Evolutionary conservation across 2,329 filamentous ascomycete species (phyloP), one percentile per base, ranked within the genome.

Genomic region (Aspergillus hiratsukae): DNA sequence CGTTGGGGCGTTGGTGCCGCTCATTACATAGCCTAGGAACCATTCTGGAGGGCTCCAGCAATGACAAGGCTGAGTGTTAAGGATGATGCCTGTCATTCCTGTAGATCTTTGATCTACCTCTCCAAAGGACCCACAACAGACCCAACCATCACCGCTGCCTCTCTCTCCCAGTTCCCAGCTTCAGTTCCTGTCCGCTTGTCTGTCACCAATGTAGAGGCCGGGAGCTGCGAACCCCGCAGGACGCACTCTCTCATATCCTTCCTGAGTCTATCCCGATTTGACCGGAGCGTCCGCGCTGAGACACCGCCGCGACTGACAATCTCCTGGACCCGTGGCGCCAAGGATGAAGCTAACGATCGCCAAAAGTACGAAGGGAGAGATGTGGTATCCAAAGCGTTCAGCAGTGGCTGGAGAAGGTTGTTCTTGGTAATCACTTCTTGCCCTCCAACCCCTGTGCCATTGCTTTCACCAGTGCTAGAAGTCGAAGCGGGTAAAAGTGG

Each of bases 61-160:
- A 43, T 43, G 40, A 17, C 21, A 5, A 6, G 19, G 31, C 31
- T 37, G 31, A 37, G 14, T 37, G 5, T 17, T 3, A 37, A 17
- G 31, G 31, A 37, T 31, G 7, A 31, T 19, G 9, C 14, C 21
- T 21, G 17, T 40, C 29, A 35, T 48, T 19, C n/a, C 23, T 48
- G 17, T 23, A 14, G 19, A 21, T 41, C 35, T 6, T 40, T 2
- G 41, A 21, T 25, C 48, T 58, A 62, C 51, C 57, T 35, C 19
- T 62, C 72, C 48, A 84, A 61, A n/a, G 75, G 71, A n/a, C 82
- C 81, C 51, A 91, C 80, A 5, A 97, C 85, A 65, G 90, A 90
- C 52, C 89, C 88, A 45, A 96, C 89, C 93, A 97, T 97, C 49
- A 97, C 92, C 1, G 92, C 91, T 49, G 92, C 88, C 75, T 97